Conservation (phyloP, 768 basidiomycete species). For the Podaxis pistillaris region DNA sequence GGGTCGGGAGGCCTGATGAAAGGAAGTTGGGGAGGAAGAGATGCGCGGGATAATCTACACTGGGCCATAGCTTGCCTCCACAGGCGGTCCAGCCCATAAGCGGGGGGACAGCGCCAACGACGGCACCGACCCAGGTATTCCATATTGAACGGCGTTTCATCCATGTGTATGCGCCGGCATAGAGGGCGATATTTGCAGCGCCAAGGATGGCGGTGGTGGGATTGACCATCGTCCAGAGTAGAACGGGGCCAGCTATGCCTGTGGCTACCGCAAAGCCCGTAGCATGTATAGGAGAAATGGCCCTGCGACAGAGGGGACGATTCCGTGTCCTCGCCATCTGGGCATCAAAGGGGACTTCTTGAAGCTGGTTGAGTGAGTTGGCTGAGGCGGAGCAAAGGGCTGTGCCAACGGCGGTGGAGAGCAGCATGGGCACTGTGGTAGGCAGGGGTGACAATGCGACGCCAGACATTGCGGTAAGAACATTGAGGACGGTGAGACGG, state of each 20-base stretch:
- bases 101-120: slow-evolving; percentile 92
- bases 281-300: slow-evolving; percentile 85
- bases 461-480: slow-evolving; percentile 87
- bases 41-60: slow-evolving; percentile 53
- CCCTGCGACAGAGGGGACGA: slow-evolving; percentile 81
- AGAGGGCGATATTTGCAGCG: slow-evolving; percentile 79
- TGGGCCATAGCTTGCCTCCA: slow-evolving; percentile 74
- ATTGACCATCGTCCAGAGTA: slow-evolving; percentile 83
- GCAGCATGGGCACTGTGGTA: slow-evolving; percentile 76
- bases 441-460: slow-evolving; percentile 92
- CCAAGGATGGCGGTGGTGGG: slow-evolving; percentile 85
- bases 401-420: slow-evolving; percentile 88
- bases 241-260: slow-evolving; percentile 72
- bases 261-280: slow-evolving; percentile 73
- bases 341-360: slow-evolving; percentile 94
- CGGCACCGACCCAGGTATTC: slow-evolving; percentile 94
- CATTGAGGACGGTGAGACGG: slow-evolving; percentile 79
- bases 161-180: slow-evolving; percentile 91
- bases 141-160: slow-evolving; percentile 78
- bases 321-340: slow-evolving; percentile 92
- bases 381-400: slow-evolving; percentile 90
- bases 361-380: slow-evolving; percentile 91
- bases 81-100: slow-evolving; percentile 99
- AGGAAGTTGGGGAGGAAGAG: slow-evolving; percentile 65
- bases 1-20: slow-evolving; percentile 27